Conservation (phyloP, 768 basidiomycete species). For the Suillus luteus region DNA sequence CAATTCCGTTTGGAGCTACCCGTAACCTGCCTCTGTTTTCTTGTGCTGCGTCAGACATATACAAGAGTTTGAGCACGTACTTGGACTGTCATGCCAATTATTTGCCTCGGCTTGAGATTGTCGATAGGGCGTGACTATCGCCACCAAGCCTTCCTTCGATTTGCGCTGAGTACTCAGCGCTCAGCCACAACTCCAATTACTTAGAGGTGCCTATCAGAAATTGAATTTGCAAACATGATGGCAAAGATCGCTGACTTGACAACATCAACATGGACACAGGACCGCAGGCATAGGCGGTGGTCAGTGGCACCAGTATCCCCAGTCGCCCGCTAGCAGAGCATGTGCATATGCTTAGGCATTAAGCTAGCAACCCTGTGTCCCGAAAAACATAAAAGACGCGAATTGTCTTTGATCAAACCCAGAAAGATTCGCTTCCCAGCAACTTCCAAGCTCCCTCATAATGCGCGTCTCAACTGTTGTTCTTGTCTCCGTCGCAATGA, state of each 20-base stretch:
- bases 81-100: not conserved
- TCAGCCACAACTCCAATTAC: not conserved
- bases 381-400: not conserved
- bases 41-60: not conserved
- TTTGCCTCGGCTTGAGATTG: not conserved
- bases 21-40: not conserved
- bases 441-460: not conserved
- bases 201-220: not conserved
- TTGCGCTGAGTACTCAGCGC: not conserved
- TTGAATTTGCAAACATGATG: not conserved
- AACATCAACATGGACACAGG: not conserved
- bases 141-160: not conserved
- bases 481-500: not conserved
- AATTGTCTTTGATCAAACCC: not conserved
- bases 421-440: not conserved
- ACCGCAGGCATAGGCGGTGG: not conserved
- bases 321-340: not conserved
- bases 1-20: not conserved
- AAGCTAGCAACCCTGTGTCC: not conserved
- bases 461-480: not conserved
- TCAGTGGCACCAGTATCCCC: not conserved
- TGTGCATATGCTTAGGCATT: not conserved
- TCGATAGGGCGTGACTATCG: not conserved
- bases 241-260: not conserved
- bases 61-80: not conserved